Evolutionary conservation across 2,329 filamentous ascomycete species (phyloP).

Genomic region (Bipolaris gigantea): DNA sequence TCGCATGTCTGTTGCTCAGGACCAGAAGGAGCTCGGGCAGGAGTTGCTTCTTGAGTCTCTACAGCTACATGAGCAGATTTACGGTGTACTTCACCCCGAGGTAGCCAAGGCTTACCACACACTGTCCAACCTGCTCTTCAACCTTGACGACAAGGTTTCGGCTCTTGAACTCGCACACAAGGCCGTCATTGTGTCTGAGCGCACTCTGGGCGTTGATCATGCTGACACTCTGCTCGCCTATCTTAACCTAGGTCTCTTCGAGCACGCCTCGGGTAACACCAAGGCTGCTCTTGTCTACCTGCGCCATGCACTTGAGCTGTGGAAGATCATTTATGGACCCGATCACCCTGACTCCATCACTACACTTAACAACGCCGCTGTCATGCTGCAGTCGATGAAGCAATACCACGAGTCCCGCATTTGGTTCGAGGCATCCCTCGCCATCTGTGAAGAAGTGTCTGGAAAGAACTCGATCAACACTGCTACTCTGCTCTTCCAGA

Average conservation of each 20-base stretch:
- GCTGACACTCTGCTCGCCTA: slow-evolving; percentile 94
- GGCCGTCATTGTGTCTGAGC: slow-evolving; percentile 92
- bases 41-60: slow-evolving; percentile 94
- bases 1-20: slow-evolving; percentile 91
- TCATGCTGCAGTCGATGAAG: slow-evolving; percentile 97
- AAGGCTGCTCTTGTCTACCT: slow-evolving; percentile 84
- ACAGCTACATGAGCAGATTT: slow-evolving; percentile 97
- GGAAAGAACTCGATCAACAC: slow-evolving; percentile 90
- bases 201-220: slow-evolving; percentile 90
- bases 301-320: slow-evolving; percentile 88
- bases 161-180: slow-evolving; percentile 95
- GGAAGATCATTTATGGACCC: slow-evolving; percentile 94
- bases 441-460: slow-evolving; percentile 85
- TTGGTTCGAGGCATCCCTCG: slow-evolving; percentile 94
- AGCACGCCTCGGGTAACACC: slow-evolving; percentile 90
- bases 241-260: slow-evolving; percentile 90
- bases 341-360: slow-evolving; percentile 98
- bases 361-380: slow-evolving; percentile 96
- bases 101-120: slow-evolving; percentile 95
- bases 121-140: slow-evolving; percentile 93
- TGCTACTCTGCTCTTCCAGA: slow-evolving; percentile 93
- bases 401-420: slow-evolving; percentile 90
- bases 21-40: slow-evolving; percentile 93
- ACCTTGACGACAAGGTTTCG: slow-evolving; percentile 95
- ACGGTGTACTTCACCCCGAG: slow-evolving; percentile 94